Evolutionary conservation across 106 monocot genomes (phyloP).

Genomic region (Dendrobium catenatum): DNA sequence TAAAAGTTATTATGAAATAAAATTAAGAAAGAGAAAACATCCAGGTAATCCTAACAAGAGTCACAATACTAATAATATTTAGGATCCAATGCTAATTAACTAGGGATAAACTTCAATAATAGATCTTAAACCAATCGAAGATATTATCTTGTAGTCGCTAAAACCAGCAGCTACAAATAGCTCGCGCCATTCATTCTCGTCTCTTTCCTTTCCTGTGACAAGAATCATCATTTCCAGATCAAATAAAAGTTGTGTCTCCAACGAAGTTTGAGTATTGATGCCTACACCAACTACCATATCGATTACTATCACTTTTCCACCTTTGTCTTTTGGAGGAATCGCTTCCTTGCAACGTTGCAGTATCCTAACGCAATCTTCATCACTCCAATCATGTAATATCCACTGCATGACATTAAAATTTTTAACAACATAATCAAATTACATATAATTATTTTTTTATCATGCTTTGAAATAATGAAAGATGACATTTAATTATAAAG

Average conservation of each 20-base stretch:
- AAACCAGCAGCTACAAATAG: slow-evolving; percentile 12
- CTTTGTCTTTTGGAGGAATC: slow-evolving; percentile 7
- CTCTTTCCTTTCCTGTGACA: slow-evolving; percentile 15
- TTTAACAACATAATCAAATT: not conserved
- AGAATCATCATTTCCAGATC: slow-evolving; percentile 13
- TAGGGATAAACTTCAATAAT: slow-evolving; percentile 18
- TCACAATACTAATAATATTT: no score
- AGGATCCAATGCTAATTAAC: no score
- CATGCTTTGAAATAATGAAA: no score
- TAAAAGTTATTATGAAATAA: no score
- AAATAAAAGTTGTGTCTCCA: not conserved
- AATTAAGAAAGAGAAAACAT: no score
- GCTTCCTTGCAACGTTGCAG: slow-evolving; percentile 16
- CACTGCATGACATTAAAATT: slow-evolving; percentile 7
- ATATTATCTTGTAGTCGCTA: slow-evolving; percentile 10
- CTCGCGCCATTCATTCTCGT: slow-evolving; percentile 16
- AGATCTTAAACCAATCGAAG: slow-evolving; percentile 7
- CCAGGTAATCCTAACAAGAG: no score
- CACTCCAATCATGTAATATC: slow-evolving; percentile 17
- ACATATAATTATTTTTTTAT: not conserved
- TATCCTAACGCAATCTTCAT: slow-evolving; percentile 17
- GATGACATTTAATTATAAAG: no score
- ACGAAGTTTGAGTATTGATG: not conserved
- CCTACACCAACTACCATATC: not conserved
- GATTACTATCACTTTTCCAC: slow-evolving; percentile 20